Percentiles rank a stretch among this genome's conserved stretches.
Evolutionary conservation across 1,284 basidiomycete genomes (phyloP).

Genomic region (Porogramme epimiltina): DNA sequence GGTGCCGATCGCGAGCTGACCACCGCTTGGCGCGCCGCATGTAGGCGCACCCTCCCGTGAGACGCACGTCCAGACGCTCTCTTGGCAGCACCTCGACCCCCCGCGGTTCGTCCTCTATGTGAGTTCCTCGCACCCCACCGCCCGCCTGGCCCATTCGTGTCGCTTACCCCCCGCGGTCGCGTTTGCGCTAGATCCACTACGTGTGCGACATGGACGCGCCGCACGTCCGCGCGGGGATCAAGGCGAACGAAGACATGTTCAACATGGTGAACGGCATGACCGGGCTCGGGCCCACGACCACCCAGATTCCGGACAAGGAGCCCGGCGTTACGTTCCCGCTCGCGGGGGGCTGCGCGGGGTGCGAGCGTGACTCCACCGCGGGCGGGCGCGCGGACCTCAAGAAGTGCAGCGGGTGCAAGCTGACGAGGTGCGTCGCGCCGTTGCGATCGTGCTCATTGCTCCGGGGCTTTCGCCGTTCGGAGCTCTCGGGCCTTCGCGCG

Average conservation of each 20-base stretch:
- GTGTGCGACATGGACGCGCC: slow-evolving; percentile 14
- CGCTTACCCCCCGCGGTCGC: background rate
- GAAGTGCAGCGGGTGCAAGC: slow-evolving; percentile 16
- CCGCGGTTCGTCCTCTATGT: slow-evolving; percentile 9
- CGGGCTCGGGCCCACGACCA: slow-evolving; percentile 3
- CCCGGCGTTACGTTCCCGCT: slow-evolving; percentile 9
- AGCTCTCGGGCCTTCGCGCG: too few species aligned
- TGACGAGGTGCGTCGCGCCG: slow-evolving; percentile 12
- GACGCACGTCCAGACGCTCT: slow-evolving; percentile 7
- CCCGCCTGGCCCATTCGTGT: background rate
- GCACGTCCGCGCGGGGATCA: slow-evolving; percentile 13
- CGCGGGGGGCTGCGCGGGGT: slow-evolving; percentile 16
- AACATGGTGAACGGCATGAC: slow-evolving; percentile 4
- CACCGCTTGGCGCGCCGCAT: too few species aligned
- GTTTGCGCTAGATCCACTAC: slow-evolving; percentile 1
- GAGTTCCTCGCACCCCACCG: background rate
- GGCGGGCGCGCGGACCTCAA: background rate
- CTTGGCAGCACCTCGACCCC: slow-evolving; percentile 12
- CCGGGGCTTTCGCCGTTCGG: too few species aligned
- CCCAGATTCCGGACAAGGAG: background rate
- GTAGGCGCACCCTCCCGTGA: slow-evolving; percentile 9
- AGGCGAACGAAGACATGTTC: slow-evolving; percentile 2
- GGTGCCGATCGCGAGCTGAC: background rate
- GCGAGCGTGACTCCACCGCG: slow-evolving; percentile 15
- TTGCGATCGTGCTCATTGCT: too few species aligned